A percentile compares a stretch with the other conserved stretches of the same genome.
These are phyloP conservation scores for Xylaria digitata DNA, from an alignment of 2,329 filamentous ascomycete genomes.

Conservation along the genomic window DNA sequence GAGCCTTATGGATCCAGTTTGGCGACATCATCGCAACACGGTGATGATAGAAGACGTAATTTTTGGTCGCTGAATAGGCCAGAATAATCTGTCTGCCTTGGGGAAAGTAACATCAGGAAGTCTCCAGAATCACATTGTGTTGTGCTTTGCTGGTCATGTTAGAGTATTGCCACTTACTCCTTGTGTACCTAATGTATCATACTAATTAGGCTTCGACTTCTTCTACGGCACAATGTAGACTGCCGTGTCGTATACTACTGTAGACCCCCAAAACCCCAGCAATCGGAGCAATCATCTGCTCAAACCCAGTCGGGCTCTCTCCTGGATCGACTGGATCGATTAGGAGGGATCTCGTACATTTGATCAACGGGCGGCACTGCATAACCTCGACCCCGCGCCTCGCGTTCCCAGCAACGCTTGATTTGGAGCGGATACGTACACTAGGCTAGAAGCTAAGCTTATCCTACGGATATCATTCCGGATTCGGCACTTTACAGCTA, in stretches of 20 bases:
- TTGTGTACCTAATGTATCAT: too few relatives aligned
- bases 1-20: constrained; percentile 17
- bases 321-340: constrained; percentile 22
- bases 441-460: constrained; percentile 21
- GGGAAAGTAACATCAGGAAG: not conserved
- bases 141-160: constrained; percentile 16
- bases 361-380: constrained; percentile 32
- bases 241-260: constrained; percentile 7
- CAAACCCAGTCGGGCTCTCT: constrained; percentile 31
- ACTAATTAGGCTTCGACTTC: constrained; percentile 18
- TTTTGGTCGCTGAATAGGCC: not conserved
- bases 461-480: constrained; percentile 17
- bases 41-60: not conserved
- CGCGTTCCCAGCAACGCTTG: constrained; percentile 24
- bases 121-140: constrained; percentile 15
- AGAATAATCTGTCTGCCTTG: not conserved
- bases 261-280: constrained; percentile 16
- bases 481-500: constrained; percentile 11
- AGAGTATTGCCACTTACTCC: constrained; percentile 6
- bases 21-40: constrained; percentile 8
- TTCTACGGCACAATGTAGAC: not conserved
- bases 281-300: constrained; percentile 14
- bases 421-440: constrained; percentile 6
- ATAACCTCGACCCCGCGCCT: constrained; percentile 30
- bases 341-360: constrained; percentile 24